Evolutionary conservation across 371 early-diverging fungal species (phyloP).

Genomic region (Modicella reniformis): DNA sequence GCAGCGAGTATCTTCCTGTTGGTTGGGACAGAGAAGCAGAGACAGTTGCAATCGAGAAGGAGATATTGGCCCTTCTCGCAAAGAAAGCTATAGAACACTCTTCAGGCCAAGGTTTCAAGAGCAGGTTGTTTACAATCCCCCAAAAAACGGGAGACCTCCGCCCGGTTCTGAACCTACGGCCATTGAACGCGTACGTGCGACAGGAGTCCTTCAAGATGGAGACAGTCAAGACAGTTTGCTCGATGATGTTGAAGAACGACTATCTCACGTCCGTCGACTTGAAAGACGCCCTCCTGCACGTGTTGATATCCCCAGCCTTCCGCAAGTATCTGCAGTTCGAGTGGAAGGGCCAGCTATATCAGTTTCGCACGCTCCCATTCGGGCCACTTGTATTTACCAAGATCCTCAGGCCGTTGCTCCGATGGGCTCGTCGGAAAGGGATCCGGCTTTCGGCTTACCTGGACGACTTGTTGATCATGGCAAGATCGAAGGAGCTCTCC

Average conservation of each 20-base stretch:
- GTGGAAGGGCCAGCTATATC: conserved; percentile 58
- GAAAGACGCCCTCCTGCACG: conserved; percentile 50
- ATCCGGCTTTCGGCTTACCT: conserved; percentile 35
- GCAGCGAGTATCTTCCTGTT: no score
- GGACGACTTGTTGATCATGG: conserved; percentile 28
- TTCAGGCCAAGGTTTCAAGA: conserved; percentile 32
- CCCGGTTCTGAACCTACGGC: conserved; percentile 40
- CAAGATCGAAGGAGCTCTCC: conserved; percentile 6
- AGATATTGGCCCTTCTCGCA: conserved; percentile 30
- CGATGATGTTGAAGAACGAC: conserved; percentile 34
- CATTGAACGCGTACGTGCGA: conserved; percentile 39
- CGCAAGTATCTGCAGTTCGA: conserved; percentile 56
- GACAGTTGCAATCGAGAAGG: conserved; percentile 34
- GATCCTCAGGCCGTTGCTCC: conserved; percentile 41
- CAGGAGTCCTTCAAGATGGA: conserved; percentile 54
- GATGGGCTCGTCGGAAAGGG: conserved; percentile 46
- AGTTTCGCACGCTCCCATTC: conserved; percentile 49
- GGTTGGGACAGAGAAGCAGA: no score
- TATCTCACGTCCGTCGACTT: conserved; percentile 53
- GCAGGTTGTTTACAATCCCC: conserved; percentile 37
- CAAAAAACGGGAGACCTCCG: conserved; percentile 43
- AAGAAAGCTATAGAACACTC: conserved; percentile 48
- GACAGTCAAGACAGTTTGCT: conserved; percentile 27
- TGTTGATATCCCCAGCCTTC: conserved; percentile 30
- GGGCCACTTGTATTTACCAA: conserved; percentile 57